These are phyloP conservation scores for Trichomonas tenax DNA, from an alignment of 208 protist species.

Conservation along the genomic window DNA sequence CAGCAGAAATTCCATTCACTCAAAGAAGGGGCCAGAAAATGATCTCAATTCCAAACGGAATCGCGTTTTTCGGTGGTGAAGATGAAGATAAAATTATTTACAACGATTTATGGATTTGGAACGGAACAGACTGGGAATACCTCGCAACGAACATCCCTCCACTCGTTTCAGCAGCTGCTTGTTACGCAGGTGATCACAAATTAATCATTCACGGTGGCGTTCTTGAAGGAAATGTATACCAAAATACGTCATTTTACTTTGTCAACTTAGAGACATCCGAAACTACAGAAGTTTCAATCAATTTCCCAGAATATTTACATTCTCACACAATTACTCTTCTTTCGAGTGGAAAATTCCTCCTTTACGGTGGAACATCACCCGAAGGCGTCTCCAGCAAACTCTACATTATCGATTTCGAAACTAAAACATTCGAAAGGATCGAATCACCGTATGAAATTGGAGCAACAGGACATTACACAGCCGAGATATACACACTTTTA, in stretches of 20 bases:
- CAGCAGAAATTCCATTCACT: background rate
- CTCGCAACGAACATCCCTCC: background rate
- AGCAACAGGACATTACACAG: background rate
- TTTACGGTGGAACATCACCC: background rate
- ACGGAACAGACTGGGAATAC: background rate
- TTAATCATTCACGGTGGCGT: background rate
- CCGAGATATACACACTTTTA: background rate
- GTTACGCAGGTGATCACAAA: background rate
- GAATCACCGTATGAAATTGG: background rate
- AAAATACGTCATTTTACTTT: background rate
- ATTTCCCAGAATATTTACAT: background rate
- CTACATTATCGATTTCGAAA: background rate
- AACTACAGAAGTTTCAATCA: background rate
- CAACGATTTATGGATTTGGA: background rate
- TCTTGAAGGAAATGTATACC: background rate
- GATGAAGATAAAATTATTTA: background rate
- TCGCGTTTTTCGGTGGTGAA: background rate
- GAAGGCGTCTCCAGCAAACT: background rate
- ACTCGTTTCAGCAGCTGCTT: background rate
- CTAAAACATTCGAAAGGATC: background rate
- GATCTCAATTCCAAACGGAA: background rate
- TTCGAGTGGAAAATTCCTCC: background rate
- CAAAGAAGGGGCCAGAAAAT: background rate
- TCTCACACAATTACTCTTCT: background rate
- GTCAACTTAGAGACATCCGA: background rate